Evolutionary conservation across 768 basidiomycete genomes (phyloP), one percentile per base, ranked within the genome.

Genomic region (Phaffia australis): DNA sequence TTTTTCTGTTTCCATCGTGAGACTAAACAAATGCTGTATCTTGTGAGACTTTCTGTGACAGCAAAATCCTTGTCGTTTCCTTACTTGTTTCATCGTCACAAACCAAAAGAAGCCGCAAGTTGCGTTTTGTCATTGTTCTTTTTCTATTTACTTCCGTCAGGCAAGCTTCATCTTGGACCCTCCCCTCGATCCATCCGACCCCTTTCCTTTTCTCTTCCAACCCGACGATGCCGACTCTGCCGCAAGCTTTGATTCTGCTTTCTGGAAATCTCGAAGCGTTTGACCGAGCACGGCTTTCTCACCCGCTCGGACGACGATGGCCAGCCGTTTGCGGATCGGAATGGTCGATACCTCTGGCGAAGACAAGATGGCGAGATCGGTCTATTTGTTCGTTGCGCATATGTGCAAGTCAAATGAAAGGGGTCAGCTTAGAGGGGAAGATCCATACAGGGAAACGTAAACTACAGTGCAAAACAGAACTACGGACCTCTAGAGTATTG

Each of bases 401-500:
- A 11, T 42, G 11, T 42, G 35, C 35, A 59, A 6, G 25, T 3
- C 29, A 27, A 50, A 49, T 6, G 47, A 21, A 30, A 25, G 48
- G 42, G 42, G 29, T 23, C 21, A 49, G 19, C 27, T n/a, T 50
- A 42, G 18, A 30, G 2, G 19, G 23, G 35, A 11, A 48, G 42
- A 35, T 16, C 16, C 29, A 21, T 3, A 62, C 48, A 49, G 32
- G 11, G 51, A 11, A 42, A 48, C 29, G 18, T 30, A 59, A 48
- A 32, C 18, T 29, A 3, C 27, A 47, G 16, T 48, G 19, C 46
- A 50, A 60, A 60, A 3, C 4, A 15, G 35, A 15, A 50, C 2
- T 21, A 69, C 82, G 14, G 66, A 85, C 88, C 79, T 86, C 79
- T 4, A 86, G 68, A 3, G 78, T 79, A 6, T 83, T 84, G 6